Evolutionary conservation across 164 flowering plant species (phyloP), one percentile per base, ranked within the genome.

Genomic region (Dillenia turbinata): DNA sequence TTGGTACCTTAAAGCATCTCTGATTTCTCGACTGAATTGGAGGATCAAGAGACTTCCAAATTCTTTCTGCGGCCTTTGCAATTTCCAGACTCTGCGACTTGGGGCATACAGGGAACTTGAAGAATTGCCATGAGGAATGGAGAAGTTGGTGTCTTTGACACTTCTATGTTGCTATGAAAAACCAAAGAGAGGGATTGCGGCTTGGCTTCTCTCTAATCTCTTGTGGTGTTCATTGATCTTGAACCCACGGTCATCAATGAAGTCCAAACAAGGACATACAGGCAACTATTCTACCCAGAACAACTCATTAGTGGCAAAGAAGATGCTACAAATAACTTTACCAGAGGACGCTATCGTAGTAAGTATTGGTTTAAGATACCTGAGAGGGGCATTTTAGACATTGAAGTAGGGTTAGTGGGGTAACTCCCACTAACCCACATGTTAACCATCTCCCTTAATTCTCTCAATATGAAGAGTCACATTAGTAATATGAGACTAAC

Each of bases 191-290:
- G 26, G 26, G 3, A 24, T 24, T 24, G 26, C 1, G 26, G 26
- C 26, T 24, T 24, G 26, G 3, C 26, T 3, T 24, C 26, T 24
- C 26, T 24, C 26, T 3, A 3, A 24, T 24, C 89, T 9, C 79
- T 87, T n/a, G 85, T 87, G 2, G 72, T 85, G 14, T 85, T 83
- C 69, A 8, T 81, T 12, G 90, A 85, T 63, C 69, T 85, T 33
- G 90, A 85, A 63, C 88, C 90, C 8, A 81, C 88, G 46, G 90
- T 85, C 12, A 83, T 85, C 13, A 88, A 85, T 53, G 90, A 85
- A 62, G 86, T 85, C 3, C 60, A 87, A 10, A 79, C 87, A 9
- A 85, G 89, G 2, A 56, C 79, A 0, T 85, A 85, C 64, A 82
- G 87, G 13, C 87, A 82, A 50, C 63, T 84, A 6, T 82, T 84